A percentile compares a stretch with the other conserved stretches of the same genome.
phyloP scores from a whole-genome alignment of 768 basidiomycete species.

The Pleurotus tuoliensis region DNA sequence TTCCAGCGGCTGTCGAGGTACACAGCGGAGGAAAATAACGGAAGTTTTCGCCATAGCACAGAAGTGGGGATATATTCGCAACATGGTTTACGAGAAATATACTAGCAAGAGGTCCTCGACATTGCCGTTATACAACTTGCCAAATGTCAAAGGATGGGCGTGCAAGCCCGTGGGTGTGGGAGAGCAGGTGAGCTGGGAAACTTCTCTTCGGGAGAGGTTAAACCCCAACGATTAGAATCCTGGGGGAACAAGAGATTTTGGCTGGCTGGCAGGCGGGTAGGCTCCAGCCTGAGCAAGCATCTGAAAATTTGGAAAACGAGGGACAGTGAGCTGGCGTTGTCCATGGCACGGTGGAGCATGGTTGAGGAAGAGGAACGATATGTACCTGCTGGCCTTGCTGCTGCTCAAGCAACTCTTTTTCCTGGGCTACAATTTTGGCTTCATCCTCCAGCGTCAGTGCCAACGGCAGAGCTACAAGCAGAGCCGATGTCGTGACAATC shows the following conservation, averaged over 20 bases:
- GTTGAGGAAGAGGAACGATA: background rate
- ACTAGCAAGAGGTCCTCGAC: background rate
- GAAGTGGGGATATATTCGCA: conserved; percentile 6
- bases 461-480: conserved; percentile 90
- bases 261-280: conserved; percentile 45
- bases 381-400: conserved; percentile 88
- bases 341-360: too few species aligned
- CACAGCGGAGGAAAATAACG: background rate
- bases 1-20: background rate
- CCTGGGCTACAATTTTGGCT: conserved; percentile 89
- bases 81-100: conserved; percentile 6
- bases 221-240: conserved; percentile 58
- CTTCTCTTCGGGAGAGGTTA: conserved; percentile 13
- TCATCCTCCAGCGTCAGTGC: conserved; percentile 95
- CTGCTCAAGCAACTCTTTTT: conserved; percentile 90
- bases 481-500: conserved; percentile 90
- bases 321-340: conserved; percentile 7
- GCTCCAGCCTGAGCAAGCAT: conserved; percentile 64
- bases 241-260: conserved; percentile 73
- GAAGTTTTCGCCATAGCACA: background rate
- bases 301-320: conserved; percentile 33
- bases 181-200: conserved; percentile 6
- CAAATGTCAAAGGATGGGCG: background rate
- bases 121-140: conserved; percentile 4
- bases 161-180: conserved; percentile 18